Percentiles rank a stretch among this genome's conserved stretches.
Evolutionary conservation across 2,329 filamentous ascomycete species (phyloP).

Genomic region (Bipolaris victoriae): DNA sequence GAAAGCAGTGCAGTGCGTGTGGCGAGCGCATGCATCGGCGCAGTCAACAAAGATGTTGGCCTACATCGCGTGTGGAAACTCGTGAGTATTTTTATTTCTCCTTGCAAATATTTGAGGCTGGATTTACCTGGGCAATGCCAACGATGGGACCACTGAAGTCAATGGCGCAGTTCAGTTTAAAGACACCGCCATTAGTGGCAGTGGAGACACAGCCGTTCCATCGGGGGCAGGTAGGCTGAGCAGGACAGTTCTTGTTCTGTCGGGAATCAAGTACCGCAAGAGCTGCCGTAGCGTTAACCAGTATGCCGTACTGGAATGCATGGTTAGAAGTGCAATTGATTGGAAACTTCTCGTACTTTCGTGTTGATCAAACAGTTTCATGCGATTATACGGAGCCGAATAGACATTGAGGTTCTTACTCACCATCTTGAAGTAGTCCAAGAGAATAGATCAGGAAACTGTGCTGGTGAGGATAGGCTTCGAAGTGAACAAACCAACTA

Average conservation of each 20-base stretch:
- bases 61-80: slow-evolving; percentile 2
- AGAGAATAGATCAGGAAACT: background rate
- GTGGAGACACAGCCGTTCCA: slow-evolving; percentile 17
- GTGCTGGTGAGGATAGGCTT: background rate
- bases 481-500: too few relatives aligned
- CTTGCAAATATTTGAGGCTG: background rate
- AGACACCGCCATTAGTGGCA: slow-evolving; percentile 15
- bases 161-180: slow-evolving; percentile 15
- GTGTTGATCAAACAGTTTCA: background rate
- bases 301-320: slow-evolving; percentile 2
- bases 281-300: background rate
- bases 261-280: background rate
- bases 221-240: slow-evolving; percentile 12
- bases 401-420: background rate
- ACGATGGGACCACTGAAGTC: slow-evolving; percentile 18
- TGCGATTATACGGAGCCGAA: background rate
- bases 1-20: slow-evolving; percentile 11
- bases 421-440: slow-evolving; percentile 1
- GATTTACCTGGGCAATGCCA: slow-evolving; percentile 5
- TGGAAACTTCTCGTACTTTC: background rate
- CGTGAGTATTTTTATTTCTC: background rate
- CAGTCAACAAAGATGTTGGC: slow-evolving; percentile 15
- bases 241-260: slow-evolving; percentile 8
- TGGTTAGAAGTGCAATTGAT: background rate
- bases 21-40: slow-evolving; percentile 15